Percentiles rank a stretch among this genome's conserved stretches.
Conservation (phyloP, 495 filamentous ascomycete species). For the Neurospora tetraspora region DNA sequence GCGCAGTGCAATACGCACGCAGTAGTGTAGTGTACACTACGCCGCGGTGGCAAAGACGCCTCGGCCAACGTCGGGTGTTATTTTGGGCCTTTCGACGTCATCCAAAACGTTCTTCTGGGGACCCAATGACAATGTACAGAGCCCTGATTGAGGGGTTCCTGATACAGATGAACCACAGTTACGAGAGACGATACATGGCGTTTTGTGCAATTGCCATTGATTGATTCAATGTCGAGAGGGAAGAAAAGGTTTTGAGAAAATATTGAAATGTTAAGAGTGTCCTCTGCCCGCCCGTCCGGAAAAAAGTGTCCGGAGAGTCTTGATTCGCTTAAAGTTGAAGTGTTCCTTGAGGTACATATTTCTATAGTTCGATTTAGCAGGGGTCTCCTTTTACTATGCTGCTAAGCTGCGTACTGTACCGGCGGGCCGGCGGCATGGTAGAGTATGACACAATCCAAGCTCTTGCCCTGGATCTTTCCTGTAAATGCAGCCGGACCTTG, state of each 20-base stretch:
- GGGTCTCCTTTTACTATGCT: background rate
- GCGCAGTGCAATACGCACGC: background rate
- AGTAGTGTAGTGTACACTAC: background rate
- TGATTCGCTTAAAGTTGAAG: background rate
- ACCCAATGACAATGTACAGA: background rate
- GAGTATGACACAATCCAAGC: background rate
- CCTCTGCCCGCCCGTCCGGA: background rate
- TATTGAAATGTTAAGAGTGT: background rate
- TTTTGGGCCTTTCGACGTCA: background rate
- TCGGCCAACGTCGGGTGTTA: background rate
- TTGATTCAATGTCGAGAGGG: background rate
- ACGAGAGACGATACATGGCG: background rate
- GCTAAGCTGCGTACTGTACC: background rate
- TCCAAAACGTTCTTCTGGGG: background rate
- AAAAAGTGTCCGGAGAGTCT: background rate
- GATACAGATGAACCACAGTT: background rate
- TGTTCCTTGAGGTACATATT: background rate
- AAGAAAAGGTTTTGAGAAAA: background rate
- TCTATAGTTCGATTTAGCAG: background rate
- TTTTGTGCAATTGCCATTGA: background rate
- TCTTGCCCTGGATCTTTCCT: background rate
- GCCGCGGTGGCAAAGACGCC: background rate
- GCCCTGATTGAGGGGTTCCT: background rate
- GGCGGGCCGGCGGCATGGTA: background rate
- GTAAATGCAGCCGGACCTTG: background rate